Evolutionary conservation across 305 asterid species (phyloP), one percentile per base, ranked within the genome.

Genomic region (Fraxinus albicans): DNA sequence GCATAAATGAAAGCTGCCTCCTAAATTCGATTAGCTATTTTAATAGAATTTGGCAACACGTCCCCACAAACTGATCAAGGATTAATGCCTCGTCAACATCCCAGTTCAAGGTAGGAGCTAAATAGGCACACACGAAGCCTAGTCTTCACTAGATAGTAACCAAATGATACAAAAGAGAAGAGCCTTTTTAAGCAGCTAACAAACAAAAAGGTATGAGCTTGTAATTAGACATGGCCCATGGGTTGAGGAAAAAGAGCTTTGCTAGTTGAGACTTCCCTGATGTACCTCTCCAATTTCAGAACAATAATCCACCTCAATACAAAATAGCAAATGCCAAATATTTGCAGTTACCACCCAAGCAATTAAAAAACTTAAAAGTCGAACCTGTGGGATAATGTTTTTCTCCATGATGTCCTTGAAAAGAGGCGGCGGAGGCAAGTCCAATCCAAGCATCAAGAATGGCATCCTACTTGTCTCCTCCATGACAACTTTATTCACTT

Each of bases 341-440:
- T 63, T 78, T 8, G 19, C 3, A 33, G 79, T 70, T 81, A 84
- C 77, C 50, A 40, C n/a, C 10, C 38, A 40, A 8, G 74, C 58
- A 73, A 55, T 23, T 69, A 73, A 77, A 21, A 73, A 75, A 19
- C 36, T 42, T 33, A 33, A 40, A n/a, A 67, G 69, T 84, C 79
- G 27, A 63, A 96, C 99, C 98, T 96, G 98, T 21, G 99, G 98
- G 72, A 96, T 95, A 78, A 95, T 94, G 84, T 95, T 96, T 83
- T 93, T 95, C 90, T 96, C 99, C 98, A 96, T 94, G 36, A 94
- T 89, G 86, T 96, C 98, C 89, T 93, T 88, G 86, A 94, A 96
- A 76, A 96, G 93, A 7, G 98, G 99, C 7, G 98, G 98, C 21
- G 99, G 98, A 8, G 99, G 99, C 93, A 96, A 91, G 90, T 95